These are phyloP conservation scores for Xylaria sp. DNA, from an alignment of 2,329 filamentous ascomycete species.

Conservation along the genomic window DNA sequence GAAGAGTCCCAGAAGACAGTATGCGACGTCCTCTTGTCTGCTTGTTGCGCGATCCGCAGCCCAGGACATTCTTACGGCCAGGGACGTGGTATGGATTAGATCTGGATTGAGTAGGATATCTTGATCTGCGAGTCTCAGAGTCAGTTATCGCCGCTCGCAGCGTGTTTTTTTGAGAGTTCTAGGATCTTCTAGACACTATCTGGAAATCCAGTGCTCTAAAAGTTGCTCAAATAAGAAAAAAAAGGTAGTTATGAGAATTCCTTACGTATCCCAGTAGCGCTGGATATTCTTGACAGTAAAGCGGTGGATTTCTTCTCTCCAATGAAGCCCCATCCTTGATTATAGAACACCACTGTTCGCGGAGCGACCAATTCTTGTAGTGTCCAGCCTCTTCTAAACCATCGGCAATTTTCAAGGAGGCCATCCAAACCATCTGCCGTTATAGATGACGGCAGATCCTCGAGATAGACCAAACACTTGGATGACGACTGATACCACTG, in stretches of 20 bases:
- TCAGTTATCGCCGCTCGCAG: too few species aligned
- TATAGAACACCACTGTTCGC: slow-evolving; percentile 1
- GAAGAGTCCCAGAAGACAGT: slow-evolving; percentile 31
- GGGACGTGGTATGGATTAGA: neutral
- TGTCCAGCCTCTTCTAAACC: slow-evolving; percentile 7
- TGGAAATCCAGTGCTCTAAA: too few species aligned
- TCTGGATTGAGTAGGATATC: neutral
- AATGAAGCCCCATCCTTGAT: slow-evolving; percentile 1
- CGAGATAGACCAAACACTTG: neutral
- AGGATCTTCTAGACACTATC: too few species aligned
- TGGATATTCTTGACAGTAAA: neutral
- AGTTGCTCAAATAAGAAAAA: too few species aligned
- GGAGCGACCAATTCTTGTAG: neutral
- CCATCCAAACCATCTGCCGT: neutral
- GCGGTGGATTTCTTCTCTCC: slow-evolving; percentile 7
- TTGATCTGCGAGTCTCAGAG: neutral
- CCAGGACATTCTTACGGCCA: slow-evolving; percentile 25
- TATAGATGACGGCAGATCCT: neutral
- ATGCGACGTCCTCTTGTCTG: slow-evolving; percentile 28
- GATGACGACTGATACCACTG: slow-evolving; percentile 3
- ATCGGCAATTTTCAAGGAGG: neutral
- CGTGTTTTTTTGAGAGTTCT: too few species aligned
- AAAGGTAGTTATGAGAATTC: too few species aligned
- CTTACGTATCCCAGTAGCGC: neutral
- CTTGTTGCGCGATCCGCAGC: slow-evolving; percentile 22